These are phyloP conservation scores for Solanum commersonii DNA, from an alignment of 257 asterid species.

Conservation along the genomic window DNA sequence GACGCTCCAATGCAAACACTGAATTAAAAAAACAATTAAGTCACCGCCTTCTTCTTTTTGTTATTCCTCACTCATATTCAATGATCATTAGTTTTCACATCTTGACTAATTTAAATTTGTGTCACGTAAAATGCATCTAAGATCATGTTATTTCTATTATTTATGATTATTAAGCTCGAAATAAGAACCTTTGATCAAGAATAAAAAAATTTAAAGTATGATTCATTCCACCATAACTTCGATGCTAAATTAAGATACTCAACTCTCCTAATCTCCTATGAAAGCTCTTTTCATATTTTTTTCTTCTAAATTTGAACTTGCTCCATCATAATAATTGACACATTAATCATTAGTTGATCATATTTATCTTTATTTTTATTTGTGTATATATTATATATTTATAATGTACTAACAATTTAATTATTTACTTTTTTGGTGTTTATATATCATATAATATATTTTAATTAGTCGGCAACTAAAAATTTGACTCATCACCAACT, in stretches of 20 bases:
- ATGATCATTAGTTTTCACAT: background rate
- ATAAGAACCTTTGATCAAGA: fast-evolving
- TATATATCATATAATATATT: background rate
- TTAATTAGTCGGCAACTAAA: background rate
- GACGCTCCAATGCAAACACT: no score
- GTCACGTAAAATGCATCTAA: background rate
- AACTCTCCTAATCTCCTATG: background rate
- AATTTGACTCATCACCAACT: background rate
- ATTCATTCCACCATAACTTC: background rate
- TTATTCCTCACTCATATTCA: background rate
- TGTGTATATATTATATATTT: background rate
- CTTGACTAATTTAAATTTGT: background rate
- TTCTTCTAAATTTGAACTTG: background rate
- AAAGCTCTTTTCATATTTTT: no score
- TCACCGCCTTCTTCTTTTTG: no score
- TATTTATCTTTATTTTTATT: background rate
- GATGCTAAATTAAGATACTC: background rate
- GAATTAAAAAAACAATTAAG: no score
- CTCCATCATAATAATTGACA: background rate
- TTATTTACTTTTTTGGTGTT: background rate
- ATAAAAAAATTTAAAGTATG: no score
- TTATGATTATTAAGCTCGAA: background rate
- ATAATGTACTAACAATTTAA: background rate
- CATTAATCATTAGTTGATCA: background rate
- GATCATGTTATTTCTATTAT: no score